Percentiles rank a stretch among this genome's conserved stretches.
Conservation (phyloP, 768 basidiomycete species). For the Gymnopilus junonius region DNA sequence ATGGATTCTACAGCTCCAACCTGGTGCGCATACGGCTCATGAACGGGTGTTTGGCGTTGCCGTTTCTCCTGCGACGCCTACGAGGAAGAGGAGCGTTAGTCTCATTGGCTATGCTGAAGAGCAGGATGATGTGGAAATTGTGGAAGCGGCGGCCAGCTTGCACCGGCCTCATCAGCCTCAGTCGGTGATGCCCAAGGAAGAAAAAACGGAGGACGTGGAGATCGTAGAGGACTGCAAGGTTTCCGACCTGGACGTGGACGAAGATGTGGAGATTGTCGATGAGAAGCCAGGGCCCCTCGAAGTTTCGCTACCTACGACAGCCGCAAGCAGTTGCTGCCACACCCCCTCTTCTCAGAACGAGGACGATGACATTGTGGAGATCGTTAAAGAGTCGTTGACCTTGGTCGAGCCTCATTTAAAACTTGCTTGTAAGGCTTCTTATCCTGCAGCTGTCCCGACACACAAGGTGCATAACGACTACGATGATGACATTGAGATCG, state of each 20-base stretch:
- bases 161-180: too few relatives aligned
- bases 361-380: neutral
- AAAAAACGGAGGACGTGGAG: neutral
- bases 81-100: conserved; percentile 17
- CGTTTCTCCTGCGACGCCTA: conserved; percentile 6
- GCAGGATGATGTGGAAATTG: neutral
- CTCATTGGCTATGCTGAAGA: neutral
- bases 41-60: conserved; percentile 15
- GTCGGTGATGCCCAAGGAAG: neutral
- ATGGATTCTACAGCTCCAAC: conserved; percentile 73
- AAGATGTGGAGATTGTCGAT: neutral
- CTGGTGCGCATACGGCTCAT: conserved; percentile 60
- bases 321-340: neutral
- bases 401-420: neutral
- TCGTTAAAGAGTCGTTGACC: neutral
- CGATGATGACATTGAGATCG: neutral
- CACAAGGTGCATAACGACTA: neutral
- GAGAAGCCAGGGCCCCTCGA: neutral
- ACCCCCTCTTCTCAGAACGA: neutral
- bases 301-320: neutral
- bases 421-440: neutral
- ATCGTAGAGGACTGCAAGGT: neutral
- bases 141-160: neutral
- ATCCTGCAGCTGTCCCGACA: neutral
- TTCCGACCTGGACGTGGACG: neutral